phyloP scores from a whole-genome alignment of 1,284 basidiomycete genomes.

The Omphalotus olearius region DNA sequence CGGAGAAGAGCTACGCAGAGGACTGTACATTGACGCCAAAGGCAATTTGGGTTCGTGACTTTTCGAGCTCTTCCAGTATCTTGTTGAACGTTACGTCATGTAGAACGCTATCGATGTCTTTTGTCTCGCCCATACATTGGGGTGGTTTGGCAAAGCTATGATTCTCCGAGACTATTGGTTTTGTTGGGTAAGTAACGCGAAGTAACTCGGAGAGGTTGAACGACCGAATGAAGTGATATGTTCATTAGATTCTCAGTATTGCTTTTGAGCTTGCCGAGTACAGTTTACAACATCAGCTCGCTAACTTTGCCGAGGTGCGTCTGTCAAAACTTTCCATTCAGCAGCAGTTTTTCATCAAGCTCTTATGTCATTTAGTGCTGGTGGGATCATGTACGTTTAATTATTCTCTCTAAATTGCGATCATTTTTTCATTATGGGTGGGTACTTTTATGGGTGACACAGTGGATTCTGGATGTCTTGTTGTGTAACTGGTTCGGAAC shows the following conservation, averaged over 20 bases:
- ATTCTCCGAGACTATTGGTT: conserved; percentile 87
- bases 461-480: conserved; percentile 84
- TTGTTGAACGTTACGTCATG: not conserved
- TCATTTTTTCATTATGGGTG: conserved; percentile 13
- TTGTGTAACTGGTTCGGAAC: conserved; percentile 85
- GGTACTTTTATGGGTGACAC: conserved; percentile 9
- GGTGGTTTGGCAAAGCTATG: conserved; percentile 86
- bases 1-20: conserved; percentile 81
- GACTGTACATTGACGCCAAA: conserved; percentile 62
- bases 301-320: conserved; percentile 80
- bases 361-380: conserved; percentile 53
- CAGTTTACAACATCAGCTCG: conserved; percentile 76
- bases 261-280: conserved; percentile 85
- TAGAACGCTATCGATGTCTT: conserved; percentile 81
- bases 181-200: conserved; percentile 58
- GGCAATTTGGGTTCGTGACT: conserved; percentile 60
- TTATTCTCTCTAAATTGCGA: conserved; percentile 3
- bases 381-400: conserved; percentile 78
- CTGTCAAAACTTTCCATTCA: conserved; percentile 16
- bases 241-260: conserved; percentile 69
- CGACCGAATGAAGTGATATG: not conserved
- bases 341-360: conserved; percentile 17
- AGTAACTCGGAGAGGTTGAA: conserved; percentile 6
- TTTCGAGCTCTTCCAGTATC: not conserved
- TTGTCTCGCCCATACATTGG: conserved; percentile 75